Percentiles rank a stretch among this genome's conserved stretches.
Evolutionary conservation across 345 rosid genomes (phyloP).

Genomic region (Arabidopsis arenosa): DNA sequence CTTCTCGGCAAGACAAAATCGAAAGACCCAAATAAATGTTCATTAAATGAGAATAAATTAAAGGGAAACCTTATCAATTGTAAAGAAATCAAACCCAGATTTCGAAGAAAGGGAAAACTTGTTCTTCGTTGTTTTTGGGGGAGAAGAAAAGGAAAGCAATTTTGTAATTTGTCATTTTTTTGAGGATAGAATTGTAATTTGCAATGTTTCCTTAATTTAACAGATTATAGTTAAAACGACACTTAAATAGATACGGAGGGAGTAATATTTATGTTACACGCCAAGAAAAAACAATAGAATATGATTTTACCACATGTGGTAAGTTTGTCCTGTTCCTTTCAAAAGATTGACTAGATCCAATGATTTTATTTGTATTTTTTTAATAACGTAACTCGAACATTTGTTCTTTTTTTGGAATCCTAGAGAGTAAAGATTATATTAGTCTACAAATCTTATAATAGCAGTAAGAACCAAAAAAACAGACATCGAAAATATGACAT

Average conservation of each 20-base stretch:
- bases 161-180: no score
- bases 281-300: background rate
- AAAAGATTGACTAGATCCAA: conserved; percentile 38
- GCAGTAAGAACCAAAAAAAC: background rate
- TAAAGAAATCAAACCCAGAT: no score
- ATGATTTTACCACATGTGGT: conserved; percentile 34
- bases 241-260: no score
- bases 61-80: no score
- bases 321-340: conserved; percentile 34
- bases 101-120: no score
- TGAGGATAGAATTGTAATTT: no score
- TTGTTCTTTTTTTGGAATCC: conserved; percentile 23
- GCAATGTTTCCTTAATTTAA: no score
- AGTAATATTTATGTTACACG: conserved; percentile 4
- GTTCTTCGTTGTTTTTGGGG: no score
- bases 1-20: background rate
- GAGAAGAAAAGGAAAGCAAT: no score
- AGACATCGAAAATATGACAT: background rate
- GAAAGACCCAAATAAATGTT: background rate
- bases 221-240: no score
- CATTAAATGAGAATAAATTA: no score
- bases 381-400: conserved; percentile 36
- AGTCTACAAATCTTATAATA: background rate
- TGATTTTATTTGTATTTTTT: background rate
- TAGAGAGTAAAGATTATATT: background rate